These are phyloP conservation scores for Nepenthes gracilis DNA, from an alignment of 148 eudicot genomes.

Conservation along the genomic window DNA sequence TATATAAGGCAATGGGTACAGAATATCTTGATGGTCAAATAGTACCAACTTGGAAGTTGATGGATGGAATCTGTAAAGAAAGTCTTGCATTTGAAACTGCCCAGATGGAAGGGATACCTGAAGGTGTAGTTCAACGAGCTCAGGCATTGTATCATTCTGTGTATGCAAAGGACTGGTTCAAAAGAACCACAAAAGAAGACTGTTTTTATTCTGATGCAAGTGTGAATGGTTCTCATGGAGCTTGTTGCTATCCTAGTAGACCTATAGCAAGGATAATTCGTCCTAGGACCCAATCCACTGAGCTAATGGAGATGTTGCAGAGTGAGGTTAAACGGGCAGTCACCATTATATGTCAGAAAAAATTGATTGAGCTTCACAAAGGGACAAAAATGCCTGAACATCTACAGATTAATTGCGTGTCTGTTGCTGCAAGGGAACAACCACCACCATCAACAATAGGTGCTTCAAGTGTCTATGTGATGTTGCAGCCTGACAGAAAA, in stretches of 20 bases:
- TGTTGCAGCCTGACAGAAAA: constrained; percentile 67
- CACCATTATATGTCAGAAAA: constrained; percentile 38
- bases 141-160: constrained; percentile 55
- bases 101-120: constrained; percentile 76
- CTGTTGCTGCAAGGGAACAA: constrained; percentile 60
- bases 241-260: constrained; percentile 6
- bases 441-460: constrained; percentile 93
- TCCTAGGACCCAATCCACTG: constrained; percentile 4
- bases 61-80: constrained; percentile 88
- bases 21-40: constrained; percentile 53
- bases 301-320: constrained; percentile 18
- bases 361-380: constrained; percentile 35
- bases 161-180: constrained; percentile 24
- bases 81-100: constrained; percentile 99
- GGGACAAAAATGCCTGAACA: constrained; percentile 15
- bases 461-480: constrained; percentile 83
- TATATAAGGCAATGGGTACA: constrained; percentile 72
- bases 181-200: constrained; percentile 6
- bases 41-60: constrained; percentile 83
- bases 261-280: neutral
- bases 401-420: constrained; percentile 33
- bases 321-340: constrained; percentile 46
- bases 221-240: constrained; percentile 9
- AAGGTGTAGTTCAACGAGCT: constrained; percentile 58
- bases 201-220: constrained; percentile 4